Conservation (phyloP, 495 filamentous ascomycete genomes). For the Chlorociboria aeruginascens region DNA sequence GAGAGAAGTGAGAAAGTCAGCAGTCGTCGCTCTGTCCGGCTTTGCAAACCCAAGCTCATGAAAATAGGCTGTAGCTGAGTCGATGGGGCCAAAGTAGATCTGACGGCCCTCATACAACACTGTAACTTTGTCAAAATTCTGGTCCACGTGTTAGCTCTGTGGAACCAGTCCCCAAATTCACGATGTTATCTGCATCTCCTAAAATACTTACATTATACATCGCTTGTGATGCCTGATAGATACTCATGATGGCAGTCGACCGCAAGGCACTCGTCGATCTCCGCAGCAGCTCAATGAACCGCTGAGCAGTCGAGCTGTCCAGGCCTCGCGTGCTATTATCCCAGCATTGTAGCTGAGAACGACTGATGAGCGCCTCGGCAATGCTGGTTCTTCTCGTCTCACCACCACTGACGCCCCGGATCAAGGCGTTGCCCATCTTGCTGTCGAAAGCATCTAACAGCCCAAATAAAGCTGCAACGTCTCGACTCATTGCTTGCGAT, state of each 20-base stretch:
- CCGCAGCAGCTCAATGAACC: slow-evolving; percentile 58
- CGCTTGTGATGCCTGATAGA: slow-evolving; percentile 68
- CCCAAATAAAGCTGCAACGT: slow-evolving; percentile 66
- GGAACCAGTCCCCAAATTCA: no score
- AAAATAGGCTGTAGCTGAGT: slow-evolving; percentile 55
- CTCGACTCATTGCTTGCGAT: slow-evolving; percentile 51
- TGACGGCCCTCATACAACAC: slow-evolving; percentile 75
- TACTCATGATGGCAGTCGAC: slow-evolving; percentile 55
- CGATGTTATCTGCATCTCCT: no score
- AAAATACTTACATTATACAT: slow-evolving; percentile 51
- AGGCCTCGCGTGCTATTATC: slow-evolving; percentile 71
- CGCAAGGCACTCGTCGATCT: slow-evolving; percentile 49
- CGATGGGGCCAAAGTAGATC: slow-evolving; percentile 58
- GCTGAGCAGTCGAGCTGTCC: slow-evolving; percentile 63
- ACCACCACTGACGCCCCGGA: slow-evolving; percentile 67
- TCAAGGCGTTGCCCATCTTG: slow-evolving; percentile 60
- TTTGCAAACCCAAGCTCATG: slow-evolving; percentile 59
- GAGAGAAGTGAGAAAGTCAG: slow-evolving; percentile 68
- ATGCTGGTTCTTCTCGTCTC: slow-evolving; percentile 73
- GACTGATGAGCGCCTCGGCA: slow-evolving; percentile 53
- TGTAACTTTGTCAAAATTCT: slow-evolving; percentile 55
- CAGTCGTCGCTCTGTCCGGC: slow-evolving; percentile 54
- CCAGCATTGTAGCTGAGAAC: slow-evolving; percentile 63
- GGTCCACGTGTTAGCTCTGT: neutral
- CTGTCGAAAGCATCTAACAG: slow-evolving; percentile 64